These are phyloP conservation scores for Steccherinum ochraceum DNA, from an alignment of 768 basidiomycete species.

Conservation along the genomic window DNA sequence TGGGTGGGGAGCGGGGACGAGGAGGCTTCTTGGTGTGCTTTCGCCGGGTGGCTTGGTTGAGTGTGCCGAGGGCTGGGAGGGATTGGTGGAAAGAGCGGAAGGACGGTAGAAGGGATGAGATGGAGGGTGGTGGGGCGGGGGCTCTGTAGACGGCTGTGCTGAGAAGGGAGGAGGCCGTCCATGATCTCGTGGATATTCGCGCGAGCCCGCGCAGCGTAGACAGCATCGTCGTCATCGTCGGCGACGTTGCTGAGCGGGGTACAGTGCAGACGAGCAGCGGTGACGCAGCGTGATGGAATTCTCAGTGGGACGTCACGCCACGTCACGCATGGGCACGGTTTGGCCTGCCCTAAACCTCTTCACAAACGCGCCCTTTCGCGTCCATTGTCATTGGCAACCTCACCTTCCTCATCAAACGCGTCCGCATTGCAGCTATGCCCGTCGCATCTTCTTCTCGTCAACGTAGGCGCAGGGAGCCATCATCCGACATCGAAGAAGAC, in stretches of 20 bases:
- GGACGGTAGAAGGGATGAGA: conserved; percentile 12
- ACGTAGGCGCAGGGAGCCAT: conserved; percentile 35
- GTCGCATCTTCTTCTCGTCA: conserved; percentile 31
- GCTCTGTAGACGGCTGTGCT: conserved; percentile 7
- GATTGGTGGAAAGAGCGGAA: conserved; percentile 60
- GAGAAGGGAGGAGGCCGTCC: background rate
- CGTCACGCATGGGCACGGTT: conserved; percentile 10
- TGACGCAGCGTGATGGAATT: background rate
- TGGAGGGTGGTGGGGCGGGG: conserved; percentile 1
- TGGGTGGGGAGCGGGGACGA: conserved; percentile 68
- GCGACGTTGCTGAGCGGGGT: background rate
- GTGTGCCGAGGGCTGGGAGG: conserved; percentile 52
- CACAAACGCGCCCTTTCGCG: conserved; percentile 11
- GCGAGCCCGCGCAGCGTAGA: conserved; percentile 14
- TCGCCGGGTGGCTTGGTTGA: conserved; percentile 84
- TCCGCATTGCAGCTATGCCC: conserved; percentile 30
- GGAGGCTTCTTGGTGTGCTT: conserved; percentile 44
- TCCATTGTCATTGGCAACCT: conserved; percentile 14
- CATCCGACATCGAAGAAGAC: conserved; percentile 40
- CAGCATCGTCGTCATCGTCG: conserved; percentile 14
- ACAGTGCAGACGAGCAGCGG: too few species aligned
- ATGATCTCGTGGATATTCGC: conserved; percentile 5
- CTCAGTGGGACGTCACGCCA: background rate
- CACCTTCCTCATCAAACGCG: conserved; percentile 13
- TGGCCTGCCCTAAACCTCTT: conserved; percentile 21